These are phyloP conservation scores for Austropuccinia psidii DNA, from an alignment of 1,284 basidiomycete genomes.

Conservation along the genomic window DNA sequence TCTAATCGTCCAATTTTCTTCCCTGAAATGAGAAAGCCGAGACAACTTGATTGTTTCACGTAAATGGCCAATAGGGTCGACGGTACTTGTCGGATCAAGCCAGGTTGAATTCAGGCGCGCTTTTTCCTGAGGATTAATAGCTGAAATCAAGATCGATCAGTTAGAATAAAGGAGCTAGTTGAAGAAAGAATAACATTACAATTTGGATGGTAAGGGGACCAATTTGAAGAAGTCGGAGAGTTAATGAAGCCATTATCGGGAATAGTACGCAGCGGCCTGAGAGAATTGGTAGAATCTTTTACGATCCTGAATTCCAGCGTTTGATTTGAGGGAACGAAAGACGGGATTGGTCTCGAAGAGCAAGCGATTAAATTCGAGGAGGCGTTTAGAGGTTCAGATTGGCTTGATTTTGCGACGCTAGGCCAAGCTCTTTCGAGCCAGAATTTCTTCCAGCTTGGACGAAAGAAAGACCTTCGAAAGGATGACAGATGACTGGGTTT, in stretches of 20 bases:
- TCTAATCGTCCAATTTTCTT: slow-evolving; percentile 9
- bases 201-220: not conserved
- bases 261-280: not conserved
- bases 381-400: no score
- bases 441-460: no score
- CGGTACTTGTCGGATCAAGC: not conserved
- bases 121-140: no score
- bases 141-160: not conserved
- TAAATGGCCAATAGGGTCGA: not conserved
- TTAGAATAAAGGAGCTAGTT: not conserved
- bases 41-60: not conserved
- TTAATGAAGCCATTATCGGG: not conserved
- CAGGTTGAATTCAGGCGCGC: no score
- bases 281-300: not conserved
- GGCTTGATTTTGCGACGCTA: no score
- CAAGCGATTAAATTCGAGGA: not conserved
- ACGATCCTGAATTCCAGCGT: slow-evolving; percentile 25
- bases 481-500: no score
- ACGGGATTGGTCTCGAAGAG: slow-evolving; percentile 1
- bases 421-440: no score
- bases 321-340: slow-evolving; percentile 14
- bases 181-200: not conserved
- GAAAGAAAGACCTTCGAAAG: no score
- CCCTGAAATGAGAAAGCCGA: not conserved
- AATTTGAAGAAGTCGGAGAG: not conserved